Evolutionary conservation across 2,329 filamentous ascomycete genomes (phyloP).

Genomic region (Thyridium curvatum): DNA sequence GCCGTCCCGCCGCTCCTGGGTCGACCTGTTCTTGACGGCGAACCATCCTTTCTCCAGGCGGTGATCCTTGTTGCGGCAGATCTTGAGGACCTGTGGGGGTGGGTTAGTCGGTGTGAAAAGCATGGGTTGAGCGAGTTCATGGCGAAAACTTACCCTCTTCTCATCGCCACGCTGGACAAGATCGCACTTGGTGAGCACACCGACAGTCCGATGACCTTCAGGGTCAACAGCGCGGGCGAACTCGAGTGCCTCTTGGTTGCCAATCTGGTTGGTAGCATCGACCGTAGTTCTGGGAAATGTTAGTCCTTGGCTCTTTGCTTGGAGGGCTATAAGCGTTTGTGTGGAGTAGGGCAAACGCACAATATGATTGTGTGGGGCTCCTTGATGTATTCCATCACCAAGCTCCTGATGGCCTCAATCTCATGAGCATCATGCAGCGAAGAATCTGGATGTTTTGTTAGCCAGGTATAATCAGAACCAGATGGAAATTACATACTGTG

Average conservation of each 20-base stretch:
- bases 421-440: neutral
- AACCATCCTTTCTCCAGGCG: slow-evolving; percentile 4
- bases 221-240: slow-evolving; percentile 3
- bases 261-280: too few relatives aligned
- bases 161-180: slow-evolving; percentile 5
- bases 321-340: too few relatives aligned
- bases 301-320: too few relatives aligned
- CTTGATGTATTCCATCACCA: slow-evolving; percentile 3
- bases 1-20: slow-evolving; percentile 8
- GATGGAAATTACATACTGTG: neutral
- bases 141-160: too few relatives aligned
- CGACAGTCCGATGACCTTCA: slow-evolving; percentile 9
- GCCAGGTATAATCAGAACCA: neutral
- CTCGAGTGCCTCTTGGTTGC: slow-evolving; percentile 3
- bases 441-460: neutral
- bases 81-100: slow-evolving; percentile 2
- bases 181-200: slow-evolving; percentile 6
- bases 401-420: slow-evolving; percentile 1
- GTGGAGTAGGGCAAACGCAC: slow-evolving; percentile 1
- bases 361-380: slow-evolving; percentile 2
- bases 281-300: too few relatives aligned
- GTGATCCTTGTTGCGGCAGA: slow-evolving; percentile 1
- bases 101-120: too few relatives aligned
- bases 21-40: slow-evolving; percentile 4
- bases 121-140: too few relatives aligned